phyloP scores from a whole-genome alignment of 768 basidiomycete species.

The Lentinus brumalis region DNA sequence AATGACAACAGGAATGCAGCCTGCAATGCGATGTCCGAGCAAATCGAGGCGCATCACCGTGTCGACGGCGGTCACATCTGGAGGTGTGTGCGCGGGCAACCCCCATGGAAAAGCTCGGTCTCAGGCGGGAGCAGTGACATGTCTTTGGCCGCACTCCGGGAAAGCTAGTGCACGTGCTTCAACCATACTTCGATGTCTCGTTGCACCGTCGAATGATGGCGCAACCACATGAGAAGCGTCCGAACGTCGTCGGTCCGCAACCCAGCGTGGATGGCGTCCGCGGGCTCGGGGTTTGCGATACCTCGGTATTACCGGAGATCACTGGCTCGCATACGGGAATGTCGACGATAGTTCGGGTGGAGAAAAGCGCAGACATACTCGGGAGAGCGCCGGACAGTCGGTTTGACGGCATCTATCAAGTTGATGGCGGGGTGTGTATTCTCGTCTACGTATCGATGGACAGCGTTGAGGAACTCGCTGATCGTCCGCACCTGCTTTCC shows the following conservation, averaged over 20 bases:
- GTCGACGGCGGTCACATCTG: too few species aligned
- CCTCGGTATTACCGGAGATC: conserved; percentile 30
- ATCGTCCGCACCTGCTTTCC: too few species aligned
- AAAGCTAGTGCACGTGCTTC: conserved; percentile 12
- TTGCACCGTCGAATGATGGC: conserved; percentile 36
- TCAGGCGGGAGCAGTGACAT: conserved; percentile 16
- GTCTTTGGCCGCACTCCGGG: not conserved
- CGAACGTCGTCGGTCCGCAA: conserved; percentile 46
- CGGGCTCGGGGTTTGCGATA: conserved; percentile 39
- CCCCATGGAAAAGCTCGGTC: not conserved
- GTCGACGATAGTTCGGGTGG: conserved; percentile 36
- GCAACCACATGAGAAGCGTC: conserved; percentile 1
- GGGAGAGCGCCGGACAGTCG: not conserved
- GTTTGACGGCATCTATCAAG: too few species aligned
- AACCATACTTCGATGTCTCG: conserved; percentile 36
- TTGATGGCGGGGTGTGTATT: too few species aligned
- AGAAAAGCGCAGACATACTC: conserved; percentile 42
- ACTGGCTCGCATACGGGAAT: conserved; percentile 37
- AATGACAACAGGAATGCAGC: too few species aligned
- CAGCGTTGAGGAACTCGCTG: too few species aligned
- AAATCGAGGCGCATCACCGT: too few species aligned
- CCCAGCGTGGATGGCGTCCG: conserved; percentile 45
- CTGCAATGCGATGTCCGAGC: too few species aligned
- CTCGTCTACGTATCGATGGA: too few species aligned
- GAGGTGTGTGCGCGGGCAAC: too few species aligned